phyloP scores from a whole-genome alignment of 106 monocot species.

The Platanthera guangdongensis region DNA sequence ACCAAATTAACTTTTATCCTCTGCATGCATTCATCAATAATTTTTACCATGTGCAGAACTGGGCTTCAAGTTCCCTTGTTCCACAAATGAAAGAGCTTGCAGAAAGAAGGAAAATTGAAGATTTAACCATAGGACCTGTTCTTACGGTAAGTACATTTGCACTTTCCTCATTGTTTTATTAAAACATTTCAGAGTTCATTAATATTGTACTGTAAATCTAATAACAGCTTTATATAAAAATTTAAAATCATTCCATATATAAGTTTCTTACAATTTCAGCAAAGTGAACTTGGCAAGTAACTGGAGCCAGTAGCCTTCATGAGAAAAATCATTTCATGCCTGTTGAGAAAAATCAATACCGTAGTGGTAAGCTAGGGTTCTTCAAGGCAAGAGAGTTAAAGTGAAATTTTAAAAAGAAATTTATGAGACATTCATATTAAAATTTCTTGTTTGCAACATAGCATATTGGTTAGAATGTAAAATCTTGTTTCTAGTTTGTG shows the following conservation, averaged over 20 bases:
- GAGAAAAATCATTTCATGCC: background rate
- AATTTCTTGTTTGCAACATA: background rate
- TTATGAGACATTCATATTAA: background rate
- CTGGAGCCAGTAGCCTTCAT: background rate
- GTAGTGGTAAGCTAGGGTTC: background rate
- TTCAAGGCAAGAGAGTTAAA: background rate
- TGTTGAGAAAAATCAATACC: background rate
- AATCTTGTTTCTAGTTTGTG: background rate
- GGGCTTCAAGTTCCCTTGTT: slow-evolving; percentile 61
- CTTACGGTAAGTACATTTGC: slow-evolving; percentile 60
- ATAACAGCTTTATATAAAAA: background rate
- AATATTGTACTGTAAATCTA: background rate
- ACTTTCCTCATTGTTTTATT: background rate
- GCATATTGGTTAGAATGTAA: background rate
- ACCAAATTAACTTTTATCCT: background rate
- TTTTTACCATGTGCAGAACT: slow-evolving; percentile 54
- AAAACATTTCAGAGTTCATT: background rate
- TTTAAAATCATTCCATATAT: background rate
- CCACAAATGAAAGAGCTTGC: slow-evolving; percentile 71
- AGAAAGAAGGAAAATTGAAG: slow-evolving; percentile 81
- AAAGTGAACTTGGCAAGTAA: background rate
- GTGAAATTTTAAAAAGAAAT: background rate
- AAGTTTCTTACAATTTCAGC: background rate
- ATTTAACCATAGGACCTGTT: slow-evolving; percentile 96
- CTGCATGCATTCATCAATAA: background rate